Conservation (phyloP, 768 basidiomycete species). For the Cytidiella melzeri region DNA sequence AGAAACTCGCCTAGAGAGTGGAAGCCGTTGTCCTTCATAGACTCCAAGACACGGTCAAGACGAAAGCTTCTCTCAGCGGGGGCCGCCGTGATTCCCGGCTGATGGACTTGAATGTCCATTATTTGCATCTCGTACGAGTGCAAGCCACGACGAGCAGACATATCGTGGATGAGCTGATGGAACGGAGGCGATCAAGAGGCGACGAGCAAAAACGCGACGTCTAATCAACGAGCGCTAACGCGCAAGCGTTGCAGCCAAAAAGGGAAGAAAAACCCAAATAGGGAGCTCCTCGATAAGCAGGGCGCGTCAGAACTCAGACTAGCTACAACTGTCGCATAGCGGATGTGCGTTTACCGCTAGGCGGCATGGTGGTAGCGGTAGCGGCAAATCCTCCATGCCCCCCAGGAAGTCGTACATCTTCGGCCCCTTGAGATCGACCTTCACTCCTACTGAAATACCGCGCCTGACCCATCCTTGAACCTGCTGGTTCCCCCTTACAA, state of each 20-base stretch:
- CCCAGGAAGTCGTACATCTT: slow-evolving; percentile 94
- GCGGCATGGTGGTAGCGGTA: too few relatives aligned
- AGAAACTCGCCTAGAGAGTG: slow-evolving; percentile 1
- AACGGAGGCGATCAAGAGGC: neutral
- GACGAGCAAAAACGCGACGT: neutral
- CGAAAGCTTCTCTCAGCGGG: neutral
- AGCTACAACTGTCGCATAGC: too few relatives aligned
- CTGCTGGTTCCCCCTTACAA: slow-evolving; percentile 63
- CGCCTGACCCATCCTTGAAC: slow-evolving; percentile 81
- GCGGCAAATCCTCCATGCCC: slow-evolving; percentile 84
- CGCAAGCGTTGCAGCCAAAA: neutral
- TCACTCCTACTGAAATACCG: slow-evolving; percentile 77
- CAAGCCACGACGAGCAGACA: neutral
- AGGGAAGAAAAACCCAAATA: neutral
- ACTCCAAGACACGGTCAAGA: neutral
- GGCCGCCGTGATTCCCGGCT: neutral
- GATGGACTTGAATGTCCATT: too few relatives aligned
- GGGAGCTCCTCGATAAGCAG: neutral
- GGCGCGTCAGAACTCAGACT: slow-evolving; percentile 2
- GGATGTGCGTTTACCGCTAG: too few relatives aligned
- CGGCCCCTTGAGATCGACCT: slow-evolving; percentile 85
- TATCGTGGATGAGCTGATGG: neutral
- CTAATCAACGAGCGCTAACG: neutral
- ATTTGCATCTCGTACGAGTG: too few relatives aligned
- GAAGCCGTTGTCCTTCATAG: neutral